Evolutionary conservation across 2,329 filamentous ascomycete species (phyloP).

Genomic region (Elsinoe australis): DNA sequence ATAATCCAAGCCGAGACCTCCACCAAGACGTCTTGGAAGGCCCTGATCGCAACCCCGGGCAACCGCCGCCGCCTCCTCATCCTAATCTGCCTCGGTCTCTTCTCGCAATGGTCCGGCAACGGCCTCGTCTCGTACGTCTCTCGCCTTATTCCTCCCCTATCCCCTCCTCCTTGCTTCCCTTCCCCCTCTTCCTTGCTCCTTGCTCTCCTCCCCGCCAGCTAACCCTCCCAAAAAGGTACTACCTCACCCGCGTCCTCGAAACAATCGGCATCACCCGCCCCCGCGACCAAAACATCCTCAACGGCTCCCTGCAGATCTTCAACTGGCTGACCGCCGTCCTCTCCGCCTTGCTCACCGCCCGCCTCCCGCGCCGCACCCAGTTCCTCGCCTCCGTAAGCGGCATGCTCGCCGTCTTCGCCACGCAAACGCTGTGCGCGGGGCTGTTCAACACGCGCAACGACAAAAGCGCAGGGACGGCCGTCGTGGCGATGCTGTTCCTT

Average conservation of each 20-base stretch:
- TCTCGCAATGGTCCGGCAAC: slow-evolving; percentile 51
- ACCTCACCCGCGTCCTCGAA: slow-evolving; percentile 26
- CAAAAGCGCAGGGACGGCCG: slow-evolving; percentile 28
- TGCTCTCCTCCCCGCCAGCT: no score
- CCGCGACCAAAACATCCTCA: slow-evolving; percentile 33
- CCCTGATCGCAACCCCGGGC: slow-evolving; percentile 51
- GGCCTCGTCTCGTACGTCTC: slow-evolving; percentile 39
- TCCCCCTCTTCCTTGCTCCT: no score
- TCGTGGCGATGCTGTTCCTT: slow-evolving; percentile 36
- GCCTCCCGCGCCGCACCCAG: slow-evolving; percentile 26
- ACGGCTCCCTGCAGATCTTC: slow-evolving; percentile 52
- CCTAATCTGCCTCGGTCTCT: slow-evolving; percentile 43
- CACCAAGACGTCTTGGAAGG: slow-evolving; percentile 42
- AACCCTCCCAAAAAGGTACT: no score
- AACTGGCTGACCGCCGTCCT: slow-evolving; percentile 51
- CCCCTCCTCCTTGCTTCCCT: no score
- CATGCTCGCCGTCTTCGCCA: slow-evolving; percentile 33
- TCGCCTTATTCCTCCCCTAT: no score
- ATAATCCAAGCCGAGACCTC: slow-evolving; percentile 52
- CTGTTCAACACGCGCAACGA: slow-evolving; percentile 41
- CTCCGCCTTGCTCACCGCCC: slow-evolving; percentile 28
- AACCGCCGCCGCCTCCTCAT: slow-evolving; percentile 48
- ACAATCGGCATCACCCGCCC: slow-evolving; percentile 27
- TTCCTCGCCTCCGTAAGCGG: slow-evolving; percentile 30
- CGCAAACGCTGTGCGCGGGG: slow-evolving; percentile 37